Evolutionary conservation across 2,329 filamentous ascomycete genomes (phyloP), one percentile per base, ranked within the genome.

Genomic region (Penicillium sp.): DNA sequence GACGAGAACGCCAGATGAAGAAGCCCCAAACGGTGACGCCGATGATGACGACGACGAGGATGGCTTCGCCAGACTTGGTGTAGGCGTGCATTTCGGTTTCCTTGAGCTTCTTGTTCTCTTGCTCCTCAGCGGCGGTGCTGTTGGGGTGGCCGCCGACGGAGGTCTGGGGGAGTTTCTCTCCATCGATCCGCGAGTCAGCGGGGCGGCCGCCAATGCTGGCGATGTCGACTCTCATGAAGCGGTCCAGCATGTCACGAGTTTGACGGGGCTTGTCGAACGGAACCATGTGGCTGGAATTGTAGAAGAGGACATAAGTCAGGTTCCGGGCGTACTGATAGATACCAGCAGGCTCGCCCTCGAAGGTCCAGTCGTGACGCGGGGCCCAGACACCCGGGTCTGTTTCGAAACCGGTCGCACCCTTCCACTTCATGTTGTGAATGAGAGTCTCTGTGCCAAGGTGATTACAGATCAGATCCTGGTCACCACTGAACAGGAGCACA

Each of bases 221-320:
- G 67, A 98, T 96, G 73, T 98, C 93, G 43, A 99, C 92, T 52
- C 87, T 87, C 85, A 98, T 92, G 79, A 99, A 97, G 43, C 95
- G 90, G 77, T 99, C 94, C 16, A 99, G 87, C 95, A 99, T 99
- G 75, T 98, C 95, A 63, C 94, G 87, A 22, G 89, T 90, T 62
- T 93, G 89, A 52, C 92, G 88, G 1, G 94, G 89, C 70, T 90
- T 91, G 77, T 99, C 94, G 72, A 95, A 98, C 0, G 95, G 96
- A 1, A 99, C 95, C 95, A 99, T 99, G 78, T 99, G 95, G 53
- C 91, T 96, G 16, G 92, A 88, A 76, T 99, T 96, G 82, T 96
- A 92, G 79, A 98, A 97, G 43, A 96, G 83, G 35, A 99, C 89
- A 73, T 99, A 99, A 0, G 95, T 97, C 63, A 99, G 80, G 78